Evolutionary conservation across 2,329 filamentous ascomycete species (phyloP).

Genomic region (Keithomyces neogunnii): DNA sequence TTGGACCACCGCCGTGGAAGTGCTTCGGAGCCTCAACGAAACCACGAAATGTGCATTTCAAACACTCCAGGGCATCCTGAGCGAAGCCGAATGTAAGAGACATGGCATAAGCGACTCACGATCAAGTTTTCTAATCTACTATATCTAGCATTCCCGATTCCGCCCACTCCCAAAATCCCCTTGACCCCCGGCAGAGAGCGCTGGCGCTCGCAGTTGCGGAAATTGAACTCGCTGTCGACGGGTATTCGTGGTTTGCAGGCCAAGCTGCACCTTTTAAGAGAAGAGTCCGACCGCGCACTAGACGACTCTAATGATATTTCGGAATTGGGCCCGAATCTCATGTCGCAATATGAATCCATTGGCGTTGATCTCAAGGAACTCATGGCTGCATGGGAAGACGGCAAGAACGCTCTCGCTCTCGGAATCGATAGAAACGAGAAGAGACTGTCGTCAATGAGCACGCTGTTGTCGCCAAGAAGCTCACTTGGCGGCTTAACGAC

Average conservation of each 20-base stretch:
- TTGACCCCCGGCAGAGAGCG: slow-evolving; percentile 71
- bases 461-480: slow-evolving; percentile 47
- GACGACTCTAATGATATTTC: slow-evolving; percentile 65
- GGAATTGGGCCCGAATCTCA: slow-evolving; percentile 69
- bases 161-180: slow-evolving; percentile 49
- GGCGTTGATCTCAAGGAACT: slow-evolving; percentile 76
- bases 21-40: slow-evolving; percentile 57
- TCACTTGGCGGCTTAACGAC: slow-evolving; percentile 62
- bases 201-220: slow-evolving; percentile 77
- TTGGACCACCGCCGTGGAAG: slow-evolving; percentile 72
- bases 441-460: slow-evolving; percentile 54
- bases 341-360: slow-evolving; percentile 91
- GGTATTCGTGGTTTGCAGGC: slow-evolving; percentile 89
- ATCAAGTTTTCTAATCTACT: slow-evolving; percentile 1
- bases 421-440: slow-evolving; percentile 78
- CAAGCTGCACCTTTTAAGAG: slow-evolving; percentile 83
- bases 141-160: slow-evolving; percentile 39
- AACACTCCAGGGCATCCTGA: slow-evolving; percentile 59
- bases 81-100: slow-evolving; percentile 68
- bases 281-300: slow-evolving; percentile 75
- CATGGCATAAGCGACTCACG: neutral
- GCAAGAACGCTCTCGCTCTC: slow-evolving; percentile 71
- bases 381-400: slow-evolving; percentile 79
- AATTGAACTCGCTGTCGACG: slow-evolving; percentile 79
- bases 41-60: slow-evolving; percentile 55